These are phyloP conservation scores for Tricholoma sp. DNA, from an alignment of 768 basidiomycete species.

Conservation along the genomic window DNA sequence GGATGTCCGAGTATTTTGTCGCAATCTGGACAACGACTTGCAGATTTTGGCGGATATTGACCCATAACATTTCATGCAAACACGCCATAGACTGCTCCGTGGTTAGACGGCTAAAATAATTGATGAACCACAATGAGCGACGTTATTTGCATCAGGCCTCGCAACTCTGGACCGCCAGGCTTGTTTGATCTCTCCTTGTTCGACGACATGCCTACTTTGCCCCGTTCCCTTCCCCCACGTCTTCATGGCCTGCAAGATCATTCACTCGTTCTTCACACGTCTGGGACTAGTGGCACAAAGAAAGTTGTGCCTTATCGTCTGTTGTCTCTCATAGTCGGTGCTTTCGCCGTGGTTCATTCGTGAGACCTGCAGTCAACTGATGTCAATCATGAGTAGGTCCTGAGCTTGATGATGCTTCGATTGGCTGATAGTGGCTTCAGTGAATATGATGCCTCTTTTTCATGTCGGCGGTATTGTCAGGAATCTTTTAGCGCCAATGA, in stretches of 20 bases:
- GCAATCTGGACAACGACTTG: constrained; percentile 96
- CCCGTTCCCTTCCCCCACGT: constrained; percentile 45
- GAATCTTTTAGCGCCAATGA: constrained; percentile 50
- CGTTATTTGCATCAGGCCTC: constrained; percentile 57
- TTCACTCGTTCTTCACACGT: constrained; percentile 17
- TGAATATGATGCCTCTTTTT: constrained; percentile 53
- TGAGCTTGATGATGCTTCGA: neutral
- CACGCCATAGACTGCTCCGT: constrained; percentile 96
- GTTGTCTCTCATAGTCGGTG: constrained; percentile 36
- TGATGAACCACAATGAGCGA: constrained; percentile 78
- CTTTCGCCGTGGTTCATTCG: constrained; percentile 37
- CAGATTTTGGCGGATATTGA: constrained; percentile 97
- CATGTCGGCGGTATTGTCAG: constrained; percentile 59
- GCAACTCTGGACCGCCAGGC: constrained; percentile 29
- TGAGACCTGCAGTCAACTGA: constrained; percentile 35
- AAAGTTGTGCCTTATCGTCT: constrained; percentile 41
- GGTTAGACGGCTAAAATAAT: constrained; percentile 94
- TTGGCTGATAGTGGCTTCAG: constrained; percentile 13
- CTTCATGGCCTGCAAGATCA: constrained; percentile 34
- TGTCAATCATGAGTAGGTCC: constrained; percentile 36
- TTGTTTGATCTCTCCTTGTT: no score
- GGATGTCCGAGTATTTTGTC: constrained; percentile 97
- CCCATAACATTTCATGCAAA: constrained; percentile 93
- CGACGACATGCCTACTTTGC: constrained; percentile 10
- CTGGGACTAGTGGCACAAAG: constrained; percentile 21